Conservation (phyloP, 352 stramenopile genomes). For the Globisporangium spiculum region DNA sequence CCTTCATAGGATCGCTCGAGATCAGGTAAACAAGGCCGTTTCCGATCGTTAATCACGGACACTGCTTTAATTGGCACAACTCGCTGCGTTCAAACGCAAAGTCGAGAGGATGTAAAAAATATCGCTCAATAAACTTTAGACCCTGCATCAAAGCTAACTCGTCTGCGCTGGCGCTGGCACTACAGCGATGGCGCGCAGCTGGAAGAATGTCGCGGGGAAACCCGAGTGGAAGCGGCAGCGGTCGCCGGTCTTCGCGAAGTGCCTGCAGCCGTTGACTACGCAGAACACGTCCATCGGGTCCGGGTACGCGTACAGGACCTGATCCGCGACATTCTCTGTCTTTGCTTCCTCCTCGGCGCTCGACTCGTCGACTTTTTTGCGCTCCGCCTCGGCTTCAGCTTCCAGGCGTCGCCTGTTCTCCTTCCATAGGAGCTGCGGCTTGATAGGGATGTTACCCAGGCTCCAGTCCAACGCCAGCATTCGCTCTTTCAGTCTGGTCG, state of each 20-base stretch:
- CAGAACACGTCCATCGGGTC: slow-evolving; percentile 58
- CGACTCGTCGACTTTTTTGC: slow-evolving; percentile 6
- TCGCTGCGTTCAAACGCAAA: not conserved
- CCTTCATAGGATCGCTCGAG: no score
- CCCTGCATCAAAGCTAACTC: not conserved
- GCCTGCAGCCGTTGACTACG: slow-evolving; percentile 29
- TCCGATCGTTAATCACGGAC: no score
- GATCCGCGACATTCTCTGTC: slow-evolving; percentile 6
- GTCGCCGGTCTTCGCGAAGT: slow-evolving; percentile 62
- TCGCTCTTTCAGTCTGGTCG: slow-evolving; percentile 43
- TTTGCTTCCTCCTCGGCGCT: slow-evolving; percentile 8
- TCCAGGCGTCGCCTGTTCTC: slow-evolving; percentile 53
- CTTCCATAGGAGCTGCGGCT: slow-evolving; percentile 56
- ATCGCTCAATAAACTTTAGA: not conserved
- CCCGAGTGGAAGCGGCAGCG: slow-evolving; percentile 61
- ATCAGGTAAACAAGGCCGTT: no score
- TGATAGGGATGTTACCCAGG: slow-evolving; percentile 48
- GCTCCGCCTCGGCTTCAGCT: slow-evolving; percentile 29
- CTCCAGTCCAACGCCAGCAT: slow-evolving; percentile 60
- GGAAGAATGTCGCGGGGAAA: slow-evolving; percentile 21
- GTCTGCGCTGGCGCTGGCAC: not conserved
- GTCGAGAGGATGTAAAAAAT: not conserved
- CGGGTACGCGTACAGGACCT: slow-evolving; percentile 11
- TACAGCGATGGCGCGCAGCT: not conserved
- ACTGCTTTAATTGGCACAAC: not conserved